Evolutionary conservation across 2,329 filamentous ascomycete species (phyloP).

Genomic region (Grosmannia penicillata): DNA sequence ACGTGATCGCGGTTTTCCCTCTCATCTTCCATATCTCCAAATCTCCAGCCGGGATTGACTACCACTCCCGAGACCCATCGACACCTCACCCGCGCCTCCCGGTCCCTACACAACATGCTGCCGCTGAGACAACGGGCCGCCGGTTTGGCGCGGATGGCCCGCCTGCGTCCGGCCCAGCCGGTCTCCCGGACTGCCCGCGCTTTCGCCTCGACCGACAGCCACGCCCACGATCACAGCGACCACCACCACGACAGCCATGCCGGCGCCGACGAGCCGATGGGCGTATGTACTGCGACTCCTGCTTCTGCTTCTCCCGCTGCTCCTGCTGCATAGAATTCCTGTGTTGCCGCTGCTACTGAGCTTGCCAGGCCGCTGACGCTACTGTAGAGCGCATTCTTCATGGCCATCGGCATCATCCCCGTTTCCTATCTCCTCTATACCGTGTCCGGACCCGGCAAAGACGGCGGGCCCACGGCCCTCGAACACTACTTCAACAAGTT

Average conservation of each 20-base stretch:
- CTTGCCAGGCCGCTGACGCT: slow-evolving; percentile 4
- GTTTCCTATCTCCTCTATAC: slow-evolving; percentile 29
- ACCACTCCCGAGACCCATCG: neutral
- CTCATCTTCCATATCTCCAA: neutral
- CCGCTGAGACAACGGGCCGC: slow-evolving; percentile 21
- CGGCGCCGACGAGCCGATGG: slow-evolving; percentile 35
- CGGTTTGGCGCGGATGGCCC: slow-evolving; percentile 21
- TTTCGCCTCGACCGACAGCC: slow-evolving; percentile 30
- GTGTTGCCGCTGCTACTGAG: neutral
- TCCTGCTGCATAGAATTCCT: neutral
- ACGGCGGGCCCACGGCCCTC: slow-evolving; percentile 34
- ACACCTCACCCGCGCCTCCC: neutral
- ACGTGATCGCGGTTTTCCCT: neutral
- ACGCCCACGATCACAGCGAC: slow-evolving; percentile 6
- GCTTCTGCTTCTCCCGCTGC: neutral
- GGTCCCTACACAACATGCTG: slow-evolving; percentile 17
- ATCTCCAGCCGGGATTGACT: neutral
- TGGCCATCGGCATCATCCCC: slow-evolving; percentile 29
- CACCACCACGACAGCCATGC: slow-evolving; percentile 22
- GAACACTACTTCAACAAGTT: slow-evolving; percentile 31
- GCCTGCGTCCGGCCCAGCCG: slow-evolving; percentile 14
- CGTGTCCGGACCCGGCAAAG: slow-evolving; percentile 29
- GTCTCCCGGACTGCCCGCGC: slow-evolving; percentile 24
- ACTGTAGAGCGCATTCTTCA: slow-evolving; percentile 32
- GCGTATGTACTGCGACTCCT: slow-evolving; percentile 28